Percentiles rank a stretch among this genome's conserved stretches.
Evolutionary conservation across 2,329 filamentous ascomycete species (phyloP).

Genomic region (Cylindrodendrum hubeiense): DNA sequence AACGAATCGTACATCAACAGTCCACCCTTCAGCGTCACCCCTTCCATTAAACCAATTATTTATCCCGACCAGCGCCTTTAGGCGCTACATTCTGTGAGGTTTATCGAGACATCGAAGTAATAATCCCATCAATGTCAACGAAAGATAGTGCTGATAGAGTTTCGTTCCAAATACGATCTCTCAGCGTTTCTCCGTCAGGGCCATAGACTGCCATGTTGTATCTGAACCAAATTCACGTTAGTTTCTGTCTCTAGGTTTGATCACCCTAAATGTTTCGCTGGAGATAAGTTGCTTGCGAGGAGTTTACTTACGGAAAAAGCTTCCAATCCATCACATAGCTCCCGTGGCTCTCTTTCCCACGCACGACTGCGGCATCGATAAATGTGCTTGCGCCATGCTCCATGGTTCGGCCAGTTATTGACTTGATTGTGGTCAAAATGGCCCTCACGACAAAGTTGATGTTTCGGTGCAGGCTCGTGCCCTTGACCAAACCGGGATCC

Average conservation of each 20-base stretch:
- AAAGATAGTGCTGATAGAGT: conserved; percentile 53
- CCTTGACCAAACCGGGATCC: conserved; percentile 58
- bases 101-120: conserved; percentile 27
- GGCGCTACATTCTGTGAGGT: neutral
- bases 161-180: conserved; percentile 54
- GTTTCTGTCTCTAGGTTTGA: neutral
- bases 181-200: conserved; percentile 49
- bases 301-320: conserved; percentile 38
- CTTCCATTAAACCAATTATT: neutral
- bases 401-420: conserved; percentile 25
- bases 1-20: neutral
- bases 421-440: conserved; percentile 16
- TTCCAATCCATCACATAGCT: conserved; percentile 42
- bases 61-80: neutral
- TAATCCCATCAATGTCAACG: conserved; percentile 37
- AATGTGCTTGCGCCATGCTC: conserved; percentile 35
- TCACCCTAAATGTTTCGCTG: neutral
- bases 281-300: neutral
- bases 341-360: conserved; percentile 38
- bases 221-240: conserved; percentile 41
- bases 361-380: conserved; percentile 38
- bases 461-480: conserved; percentile 56
- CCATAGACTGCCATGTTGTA: conserved; percentile 50
- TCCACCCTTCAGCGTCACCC: neutral
- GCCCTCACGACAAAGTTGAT: conserved; percentile 31